A percentile compares a stretch with the other conserved stretches of the same genome.
Conservation (phyloP, 345 rosid genomes). For the Aquilaria yunnanensis region DNA sequence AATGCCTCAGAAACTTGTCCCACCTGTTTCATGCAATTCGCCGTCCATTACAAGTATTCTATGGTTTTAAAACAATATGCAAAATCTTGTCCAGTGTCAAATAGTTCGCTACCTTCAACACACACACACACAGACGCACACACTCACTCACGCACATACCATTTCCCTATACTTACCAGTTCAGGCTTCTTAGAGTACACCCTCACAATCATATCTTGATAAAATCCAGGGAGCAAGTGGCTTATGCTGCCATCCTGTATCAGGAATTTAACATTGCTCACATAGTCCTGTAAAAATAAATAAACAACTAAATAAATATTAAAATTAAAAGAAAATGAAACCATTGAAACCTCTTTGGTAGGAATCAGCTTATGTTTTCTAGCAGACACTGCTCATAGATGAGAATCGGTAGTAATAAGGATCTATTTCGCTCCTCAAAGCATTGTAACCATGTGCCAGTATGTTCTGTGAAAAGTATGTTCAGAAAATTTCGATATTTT, state of each 20-base stretch:
- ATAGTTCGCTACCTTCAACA: not conserved
- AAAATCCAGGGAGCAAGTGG: slow-evolving; percentile 43
- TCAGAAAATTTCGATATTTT: not conserved
- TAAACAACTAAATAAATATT: not conserved
- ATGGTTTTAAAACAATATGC: not conserved
- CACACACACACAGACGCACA: no score
- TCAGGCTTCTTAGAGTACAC: slow-evolving; percentile 51
- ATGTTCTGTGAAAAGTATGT: not conserved
- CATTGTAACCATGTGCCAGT: not conserved
- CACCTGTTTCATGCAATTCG: slow-evolving; percentile 21
- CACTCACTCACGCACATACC: not conserved
- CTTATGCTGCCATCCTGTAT: slow-evolving; percentile 29
- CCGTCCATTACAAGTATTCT: no score
- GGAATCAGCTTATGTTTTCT: not conserved
- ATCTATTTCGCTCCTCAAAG: no score
- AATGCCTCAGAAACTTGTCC: slow-evolving; percentile 41
- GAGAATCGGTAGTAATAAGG: no score
- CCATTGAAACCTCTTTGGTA: not conserved
- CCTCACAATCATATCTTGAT: slow-evolving; percentile 44
- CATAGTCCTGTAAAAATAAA: slow-evolving; percentile 34
- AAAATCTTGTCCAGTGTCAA: not conserved
- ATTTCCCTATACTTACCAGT: slow-evolving; percentile 27
- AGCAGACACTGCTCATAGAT: not conserved
- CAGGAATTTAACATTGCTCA: slow-evolving; percentile 22
- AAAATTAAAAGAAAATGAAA: not conserved